Conservation (phyloP, 2,329 filamentous ascomycete species). For the Bipolaris bicolor region DNA sequence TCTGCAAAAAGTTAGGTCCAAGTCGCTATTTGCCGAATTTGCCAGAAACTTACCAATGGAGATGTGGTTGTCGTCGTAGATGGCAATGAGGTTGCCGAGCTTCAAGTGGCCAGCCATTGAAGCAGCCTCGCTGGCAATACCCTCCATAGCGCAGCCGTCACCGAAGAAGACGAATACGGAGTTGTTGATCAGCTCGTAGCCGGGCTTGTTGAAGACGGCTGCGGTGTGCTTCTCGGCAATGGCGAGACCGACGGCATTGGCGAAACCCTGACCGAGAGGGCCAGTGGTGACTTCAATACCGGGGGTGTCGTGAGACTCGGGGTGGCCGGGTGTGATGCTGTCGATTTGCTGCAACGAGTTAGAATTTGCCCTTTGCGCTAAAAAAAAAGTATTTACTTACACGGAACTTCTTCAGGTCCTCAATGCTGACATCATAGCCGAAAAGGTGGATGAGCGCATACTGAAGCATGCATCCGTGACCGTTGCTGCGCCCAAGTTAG, state of each 20-base stretch:
- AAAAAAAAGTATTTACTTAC: constrained; percentile 65
- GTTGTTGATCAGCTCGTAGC: constrained; percentile 90
- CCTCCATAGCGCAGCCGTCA: constrained; percentile 98
- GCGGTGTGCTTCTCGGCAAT: constrained; percentile 93
- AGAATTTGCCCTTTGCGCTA: constrained; percentile 52
- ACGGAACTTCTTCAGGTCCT: constrained; percentile 96
- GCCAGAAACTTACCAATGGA: constrained; percentile 65
- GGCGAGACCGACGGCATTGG: constrained; percentile 96
- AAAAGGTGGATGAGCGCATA: constrained; percentile 98
- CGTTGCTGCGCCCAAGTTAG: constrained; percentile 70
- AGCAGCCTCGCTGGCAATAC: constrained; percentile 89
- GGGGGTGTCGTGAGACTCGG: constrained; percentile 94
- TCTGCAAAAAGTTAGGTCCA: constrained; percentile 58
- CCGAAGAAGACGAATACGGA: constrained; percentile 97
- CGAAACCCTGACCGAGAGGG: constrained; percentile 95
- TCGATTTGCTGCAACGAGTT: constrained; percentile 61
- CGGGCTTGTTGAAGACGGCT: constrained; percentile 95
- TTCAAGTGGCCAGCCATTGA: constrained; percentile 95
- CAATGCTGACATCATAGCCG: constrained; percentile 83
- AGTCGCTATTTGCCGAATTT: neutral
- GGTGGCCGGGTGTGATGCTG: constrained; percentile 92
- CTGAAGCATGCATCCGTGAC: constrained; percentile 99
- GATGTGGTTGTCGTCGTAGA: constrained; percentile 99
- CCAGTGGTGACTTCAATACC: constrained; percentile 98
- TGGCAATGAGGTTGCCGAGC: constrained; percentile 93